Percentiles rank a stretch among this genome's conserved stretches.
Evolutionary conservation across 352 stramenopile species (phyloP).

Genomic region (Pythium scleroteichum): DNA sequence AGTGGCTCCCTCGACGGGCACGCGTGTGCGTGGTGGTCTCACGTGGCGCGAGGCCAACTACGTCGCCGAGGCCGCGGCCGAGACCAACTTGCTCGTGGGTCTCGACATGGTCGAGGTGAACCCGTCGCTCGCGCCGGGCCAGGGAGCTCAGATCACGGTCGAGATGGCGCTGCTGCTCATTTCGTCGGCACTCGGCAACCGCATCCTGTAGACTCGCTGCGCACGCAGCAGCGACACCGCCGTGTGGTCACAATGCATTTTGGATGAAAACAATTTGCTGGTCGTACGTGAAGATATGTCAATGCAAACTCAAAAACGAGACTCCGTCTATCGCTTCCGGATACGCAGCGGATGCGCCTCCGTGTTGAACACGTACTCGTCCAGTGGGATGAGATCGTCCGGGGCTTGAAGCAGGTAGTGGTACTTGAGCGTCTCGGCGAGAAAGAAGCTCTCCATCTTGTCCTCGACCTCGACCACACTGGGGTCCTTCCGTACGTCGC

Average conservation of each 20-base stretch:
- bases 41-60: slow-evolving; percentile 97
- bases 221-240: background rate
- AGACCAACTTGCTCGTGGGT: slow-evolving; percentile 87
- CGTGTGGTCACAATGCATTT: background rate
- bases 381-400: slow-evolving; percentile 82
- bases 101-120: slow-evolving; percentile 98
- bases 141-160: slow-evolving; percentile 90
- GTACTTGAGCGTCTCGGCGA: slow-evolving; percentile 99
- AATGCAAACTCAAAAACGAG: too few species aligned
- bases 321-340: slow-evolving; percentile 19
- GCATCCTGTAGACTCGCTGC: slow-evolving; percentile 72
- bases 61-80: slow-evolving; percentile 91
- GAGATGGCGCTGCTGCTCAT: slow-evolving; percentile 94
- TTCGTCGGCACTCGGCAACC: slow-evolving; percentile 91
- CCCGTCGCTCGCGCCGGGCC: slow-evolving; percentile 83
- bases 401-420: slow-evolving; percentile 93
- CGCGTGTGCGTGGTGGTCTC: slow-evolving; percentile 92
- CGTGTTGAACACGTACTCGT: slow-evolving; percentile 97
- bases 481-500: slow-evolving; percentile 46
- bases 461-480: slow-evolving; percentile 72
- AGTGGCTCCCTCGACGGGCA: slow-evolving; percentile 95
- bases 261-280: background rate
- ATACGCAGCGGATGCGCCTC: slow-evolving; percentile 93
- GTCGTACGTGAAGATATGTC: too few species aligned
- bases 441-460: slow-evolving; percentile 98